These are phyloP conservation scores for Xylaria sp. DNA, from an alignment of 2,329 filamentous ascomycete species.

Conservation along the genomic window DNA sequence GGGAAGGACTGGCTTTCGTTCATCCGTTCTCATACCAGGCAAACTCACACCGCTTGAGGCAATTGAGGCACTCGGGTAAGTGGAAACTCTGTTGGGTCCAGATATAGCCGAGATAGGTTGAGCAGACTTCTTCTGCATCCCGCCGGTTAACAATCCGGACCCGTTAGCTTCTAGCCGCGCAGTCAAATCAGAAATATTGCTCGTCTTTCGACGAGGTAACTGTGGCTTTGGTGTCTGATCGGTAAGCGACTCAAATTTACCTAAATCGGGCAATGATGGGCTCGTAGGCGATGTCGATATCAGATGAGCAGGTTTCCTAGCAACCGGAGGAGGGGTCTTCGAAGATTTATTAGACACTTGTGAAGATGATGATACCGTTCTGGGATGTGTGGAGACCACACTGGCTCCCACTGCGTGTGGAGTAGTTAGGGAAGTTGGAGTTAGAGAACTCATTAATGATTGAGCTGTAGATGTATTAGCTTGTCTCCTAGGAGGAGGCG, in stretches of 20 bases:
- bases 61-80: slow-evolving; percentile 21
- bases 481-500: slow-evolving; percentile 53
- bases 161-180: slow-evolving; percentile 46
- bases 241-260: slow-evolving; percentile 36
- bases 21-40: slow-evolving; percentile 45
- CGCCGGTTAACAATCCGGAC: slow-evolving; percentile 43
- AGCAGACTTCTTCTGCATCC: slow-evolving; percentile 43
- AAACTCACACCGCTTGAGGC: slow-evolving; percentile 42
- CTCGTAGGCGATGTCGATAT: slow-evolving; percentile 49
- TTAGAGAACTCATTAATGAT: slow-evolving; percentile 35
- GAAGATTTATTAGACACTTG: slow-evolving; percentile 44
- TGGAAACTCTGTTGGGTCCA: slow-evolving; percentile 22
- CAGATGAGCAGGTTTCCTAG: slow-evolving; percentile 70
- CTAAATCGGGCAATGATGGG: slow-evolving; percentile 38
- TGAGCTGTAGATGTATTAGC: slow-evolving; percentile 39
- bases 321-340: slow-evolving; percentile 58
- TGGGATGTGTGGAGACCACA: slow-evolving; percentile 33
- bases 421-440: slow-evolving; percentile 53
- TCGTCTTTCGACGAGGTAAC: slow-evolving; percentile 43
- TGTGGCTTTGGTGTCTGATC: slow-evolving; percentile 43
- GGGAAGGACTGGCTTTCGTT: slow-evolving; percentile 47
- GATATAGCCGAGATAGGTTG: slow-evolving; percentile 10
- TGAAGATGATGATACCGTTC: slow-evolving; percentile 41
- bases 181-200: slow-evolving; percentile 47
- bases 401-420: slow-evolving; percentile 35